These are phyloP conservation scores for Dicorynia guianensis DNA, from an alignment of 306 rosid species.

Conservation along the genomic window DNA sequence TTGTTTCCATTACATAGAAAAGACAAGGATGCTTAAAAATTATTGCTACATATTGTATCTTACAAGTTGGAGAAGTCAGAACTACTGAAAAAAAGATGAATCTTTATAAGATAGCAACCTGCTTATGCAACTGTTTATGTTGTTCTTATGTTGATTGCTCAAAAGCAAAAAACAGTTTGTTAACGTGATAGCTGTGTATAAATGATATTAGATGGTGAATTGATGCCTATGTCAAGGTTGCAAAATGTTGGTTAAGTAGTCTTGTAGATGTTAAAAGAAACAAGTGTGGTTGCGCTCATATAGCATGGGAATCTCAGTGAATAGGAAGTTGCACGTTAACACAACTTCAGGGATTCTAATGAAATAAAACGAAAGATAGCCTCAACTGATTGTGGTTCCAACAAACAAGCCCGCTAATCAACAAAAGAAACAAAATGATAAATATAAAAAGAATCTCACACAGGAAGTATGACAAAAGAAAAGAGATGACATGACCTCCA, in stretches of 20 bases:
- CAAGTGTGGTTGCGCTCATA: neutral
- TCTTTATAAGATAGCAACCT: neutral
- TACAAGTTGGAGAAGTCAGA: neutral
- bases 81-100: neutral
- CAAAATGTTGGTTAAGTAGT: too few species aligned
- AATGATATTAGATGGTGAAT: neutral
- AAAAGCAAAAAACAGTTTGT: neutral
- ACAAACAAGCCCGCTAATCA: too few species aligned
- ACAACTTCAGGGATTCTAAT: too few species aligned
- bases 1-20: too few species aligned
- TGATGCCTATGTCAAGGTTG: neutral
- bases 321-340: too few species aligned
- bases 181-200: neutral
- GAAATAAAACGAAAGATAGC: too few species aligned
- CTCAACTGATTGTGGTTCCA: too few species aligned
- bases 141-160: neutral
- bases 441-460: neutral
- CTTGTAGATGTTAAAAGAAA: neutral
- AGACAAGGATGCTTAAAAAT: too few species aligned
- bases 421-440: too few species aligned
- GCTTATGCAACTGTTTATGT: neutral
- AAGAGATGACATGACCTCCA: slow-evolving; percentile 25
- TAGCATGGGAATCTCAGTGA: neutral
- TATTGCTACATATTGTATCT: too few species aligned
- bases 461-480: slow-evolving; percentile 33